These are phyloP conservation scores for Daldinia loculata DNA, from an alignment of 495 filamentous ascomycete species.

Conservation along the genomic window DNA sequence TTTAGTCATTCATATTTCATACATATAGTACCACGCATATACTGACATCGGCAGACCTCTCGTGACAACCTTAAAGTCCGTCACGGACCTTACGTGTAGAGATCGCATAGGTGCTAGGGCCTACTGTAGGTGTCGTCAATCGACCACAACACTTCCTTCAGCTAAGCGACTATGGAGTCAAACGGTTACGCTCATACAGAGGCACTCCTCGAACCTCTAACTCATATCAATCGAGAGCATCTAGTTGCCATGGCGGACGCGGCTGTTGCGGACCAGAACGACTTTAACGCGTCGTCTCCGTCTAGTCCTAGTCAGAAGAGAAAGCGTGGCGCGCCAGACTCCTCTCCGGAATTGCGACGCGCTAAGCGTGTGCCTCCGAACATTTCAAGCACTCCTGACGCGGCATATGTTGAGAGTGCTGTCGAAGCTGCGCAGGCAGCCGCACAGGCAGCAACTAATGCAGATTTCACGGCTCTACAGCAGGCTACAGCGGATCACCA, in stretches of 20 bases:
- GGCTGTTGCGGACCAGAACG: conserved; percentile 54
- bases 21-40: not conserved
- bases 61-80: conserved; percentile 7
- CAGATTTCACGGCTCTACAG: conserved; percentile 61
- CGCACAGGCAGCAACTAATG: conserved; percentile 50
- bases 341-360: conserved; percentile 55
- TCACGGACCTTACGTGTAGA: conserved; percentile 17
- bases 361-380: conserved; percentile 55
- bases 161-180: conserved; percentile 42
- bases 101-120: conserved; percentile 23
- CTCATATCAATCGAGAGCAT: conserved; percentile 42
- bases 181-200: conserved; percentile 47
- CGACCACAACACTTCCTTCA: conserved; percentile 22
- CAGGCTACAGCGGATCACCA: conserved; percentile 56
- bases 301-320: conserved; percentile 55
- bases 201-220: conserved; percentile 48
- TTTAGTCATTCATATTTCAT: conserved; percentile 7
- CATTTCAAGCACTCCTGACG: conserved; percentile 49
- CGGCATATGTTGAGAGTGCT: conserved; percentile 56
- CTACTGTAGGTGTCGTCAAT: conserved; percentile 37
- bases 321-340: conserved; percentile 54
- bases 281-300: conserved; percentile 43
- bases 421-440: conserved; percentile 58
- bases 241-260: conserved; percentile 54
- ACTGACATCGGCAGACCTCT: conserved; percentile 23